Evolutionary conservation across 768 basidiomycete genomes (phyloP).

Genomic region (Jaapia argillacea): DNA sequence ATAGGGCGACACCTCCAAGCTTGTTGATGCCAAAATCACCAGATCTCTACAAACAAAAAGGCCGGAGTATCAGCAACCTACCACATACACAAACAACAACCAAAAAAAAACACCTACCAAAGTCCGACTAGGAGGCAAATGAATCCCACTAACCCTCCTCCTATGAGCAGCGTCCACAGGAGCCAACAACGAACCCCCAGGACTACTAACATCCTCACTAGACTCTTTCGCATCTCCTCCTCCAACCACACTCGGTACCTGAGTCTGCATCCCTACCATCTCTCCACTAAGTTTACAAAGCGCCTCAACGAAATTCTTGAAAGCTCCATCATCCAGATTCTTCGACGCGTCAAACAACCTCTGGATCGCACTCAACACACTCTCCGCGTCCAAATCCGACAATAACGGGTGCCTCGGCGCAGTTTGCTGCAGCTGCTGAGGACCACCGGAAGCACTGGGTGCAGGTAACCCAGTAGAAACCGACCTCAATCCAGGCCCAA

Average conservation of each 20-base stretch:
- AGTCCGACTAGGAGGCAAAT: constrained; percentile 67
- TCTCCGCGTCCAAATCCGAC: constrained; percentile 66
- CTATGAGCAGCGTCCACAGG: constrained; percentile 36
- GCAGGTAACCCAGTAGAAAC: not conserved
- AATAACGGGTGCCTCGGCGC: constrained; percentile 48
- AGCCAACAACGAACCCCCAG: constrained; percentile 23
- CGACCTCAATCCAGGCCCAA: constrained; percentile 1
- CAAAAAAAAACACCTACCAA: constrained; percentile 51
- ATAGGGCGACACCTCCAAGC: constrained; percentile 64
- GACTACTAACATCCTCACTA: too few species aligned
- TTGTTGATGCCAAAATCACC: constrained; percentile 93
- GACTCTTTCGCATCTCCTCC: too few species aligned
- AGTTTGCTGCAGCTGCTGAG: constrained; percentile 14
- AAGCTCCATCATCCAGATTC: constrained; percentile 75
- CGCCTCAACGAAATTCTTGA: constrained; percentile 65
- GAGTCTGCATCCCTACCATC: constrained; percentile 86
- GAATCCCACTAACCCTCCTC: constrained; percentile 81
- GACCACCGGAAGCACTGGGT: constrained; percentile 1
- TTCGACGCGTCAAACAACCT: constrained; percentile 81
- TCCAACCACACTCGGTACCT: constrained; percentile 11
- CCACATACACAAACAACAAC: too few species aligned
- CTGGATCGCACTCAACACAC: constrained; percentile 64
- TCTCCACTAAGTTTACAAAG: constrained; percentile 81
- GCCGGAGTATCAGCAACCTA: too few species aligned
- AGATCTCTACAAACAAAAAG: constrained; percentile 48